Base-by-base conservation (phyloP, 306 rosid genomes). In the Pachyrhizus erosus region DNA sequence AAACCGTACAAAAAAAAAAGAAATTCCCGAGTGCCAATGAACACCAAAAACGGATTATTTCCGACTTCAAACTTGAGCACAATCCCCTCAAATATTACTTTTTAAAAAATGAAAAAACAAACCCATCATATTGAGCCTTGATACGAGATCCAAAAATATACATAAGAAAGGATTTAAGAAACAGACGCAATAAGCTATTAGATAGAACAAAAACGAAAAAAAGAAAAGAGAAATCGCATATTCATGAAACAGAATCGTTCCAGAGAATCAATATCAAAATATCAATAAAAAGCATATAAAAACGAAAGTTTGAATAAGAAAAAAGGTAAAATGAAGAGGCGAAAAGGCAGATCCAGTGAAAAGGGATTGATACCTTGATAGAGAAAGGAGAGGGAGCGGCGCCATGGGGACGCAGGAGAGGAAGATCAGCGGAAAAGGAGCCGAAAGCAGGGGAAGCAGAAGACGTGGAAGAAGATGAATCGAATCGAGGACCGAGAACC, bases 401-500 rank as follows among this genome's bases (percentile, higher is more conserved):
- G 21, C 84, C 94, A 89, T 93, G 92, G 12, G 93, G 82, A 42
- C 91, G 94, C 13, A 88, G 70, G 49, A 86, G 76, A 33, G 92
- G 81, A 65, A 88, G 93, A 93, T 93, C 97, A 65, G 98, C 73
- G 23, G 97, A 82, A 52, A 90, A 79, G 4, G 97, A 91, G 58
- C 94, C 96, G 9, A 93, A 89, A 58, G 93, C 77, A 40, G 89
- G 82, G 17, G 85, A 73, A 31, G 88, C 49, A 17, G 92, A 89
- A n/a, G 92, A 42, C 2, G 90, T 13, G 0, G 94, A 82, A 0
- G 94, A 90, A 5, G 93, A 91, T 5, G 91, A 84, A 5, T 93
- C 95, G 40, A 87, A 89, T 86, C 98, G 89, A 86, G 92, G 84
- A 88, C 87, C 97, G 86, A 87, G 90, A 78, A 88, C 88, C 85